These are phyloP conservation scores for Jaltomata sinuosa DNA, from an alignment of 257 asterid species.

Conservation along the genomic window DNA sequence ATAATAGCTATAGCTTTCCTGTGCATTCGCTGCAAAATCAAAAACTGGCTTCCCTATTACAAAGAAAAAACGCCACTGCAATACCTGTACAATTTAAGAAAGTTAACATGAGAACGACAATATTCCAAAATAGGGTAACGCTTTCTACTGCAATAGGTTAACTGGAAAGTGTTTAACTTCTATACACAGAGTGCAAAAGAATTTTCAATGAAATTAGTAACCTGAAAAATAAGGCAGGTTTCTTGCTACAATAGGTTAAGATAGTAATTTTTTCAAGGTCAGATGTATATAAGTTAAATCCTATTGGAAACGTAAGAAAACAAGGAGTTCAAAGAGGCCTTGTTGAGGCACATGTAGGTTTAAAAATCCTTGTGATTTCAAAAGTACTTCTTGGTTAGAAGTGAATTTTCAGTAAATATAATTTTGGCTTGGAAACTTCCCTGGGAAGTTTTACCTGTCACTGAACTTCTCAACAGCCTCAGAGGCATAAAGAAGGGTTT, in stretches of 20 bases:
- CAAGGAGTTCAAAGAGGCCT: background rate
- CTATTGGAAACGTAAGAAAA: background rate
- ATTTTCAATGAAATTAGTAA: background rate
- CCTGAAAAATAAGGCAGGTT: background rate
- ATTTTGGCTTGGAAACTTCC: background rate
- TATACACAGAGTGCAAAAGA: background rate
- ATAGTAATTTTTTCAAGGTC: background rate
- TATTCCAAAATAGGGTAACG: background rate
- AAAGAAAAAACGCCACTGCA: conserved; percentile 72
- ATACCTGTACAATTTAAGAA: conserved; percentile 42
- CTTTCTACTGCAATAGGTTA: background rate
- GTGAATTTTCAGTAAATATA: background rate
- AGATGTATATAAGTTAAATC: background rate
- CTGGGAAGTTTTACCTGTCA: conserved; percentile 48
- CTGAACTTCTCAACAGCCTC: conserved; percentile 91
- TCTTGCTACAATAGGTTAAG: background rate
- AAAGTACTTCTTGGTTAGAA: background rate
- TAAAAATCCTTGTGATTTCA: background rate
- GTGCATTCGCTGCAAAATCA: background rate
- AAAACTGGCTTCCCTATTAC: conserved; percentile 23
- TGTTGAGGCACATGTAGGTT: background rate
- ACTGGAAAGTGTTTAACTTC: background rate
- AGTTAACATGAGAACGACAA: background rate
- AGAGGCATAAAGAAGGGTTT: conserved; percentile 87
- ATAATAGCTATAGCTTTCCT: background rate